phyloP scores from a whole-genome alignment of 2,329 filamentous ascomycete genomes.

The Botrytis medusae region DNA sequence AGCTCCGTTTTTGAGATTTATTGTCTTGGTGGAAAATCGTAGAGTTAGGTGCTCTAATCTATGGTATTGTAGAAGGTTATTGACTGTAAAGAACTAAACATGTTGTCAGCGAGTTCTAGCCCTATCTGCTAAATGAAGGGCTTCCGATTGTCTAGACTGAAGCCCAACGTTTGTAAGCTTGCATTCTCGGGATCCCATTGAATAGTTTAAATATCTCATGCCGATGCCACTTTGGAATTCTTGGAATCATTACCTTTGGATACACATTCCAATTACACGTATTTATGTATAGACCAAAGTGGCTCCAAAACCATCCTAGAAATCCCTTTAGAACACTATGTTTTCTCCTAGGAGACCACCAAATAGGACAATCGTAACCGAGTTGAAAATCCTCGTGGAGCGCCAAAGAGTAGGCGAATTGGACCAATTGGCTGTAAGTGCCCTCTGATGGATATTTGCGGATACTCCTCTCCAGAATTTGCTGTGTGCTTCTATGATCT shows the following conservation, averaged over 20 bases:
- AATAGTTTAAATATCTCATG: neutral
- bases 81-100: neutral
- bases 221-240: neutral
- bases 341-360: neutral
- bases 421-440: neutral
- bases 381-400: neutral
- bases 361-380: neutral
- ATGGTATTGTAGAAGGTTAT: neutral
- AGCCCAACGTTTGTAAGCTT: neutral
- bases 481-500: neutral
- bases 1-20: neutral
- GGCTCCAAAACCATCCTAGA: neutral
- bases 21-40: neutral
- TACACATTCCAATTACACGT: neutral
- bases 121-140: too few species aligned
- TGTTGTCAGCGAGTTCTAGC: neutral
- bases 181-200: too few species aligned
- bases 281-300: neutral
- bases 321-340: neutral
- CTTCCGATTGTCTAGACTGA: neutral
- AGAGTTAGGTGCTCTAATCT: neutral
- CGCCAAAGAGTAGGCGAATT: neutral
- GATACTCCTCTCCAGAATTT: neutral
- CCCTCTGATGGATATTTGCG: neutral
- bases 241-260: neutral